Evolutionary conservation across 805 yeast genomes (phyloP).

Genomic region (Metschnikowia reukaufii): DNA sequence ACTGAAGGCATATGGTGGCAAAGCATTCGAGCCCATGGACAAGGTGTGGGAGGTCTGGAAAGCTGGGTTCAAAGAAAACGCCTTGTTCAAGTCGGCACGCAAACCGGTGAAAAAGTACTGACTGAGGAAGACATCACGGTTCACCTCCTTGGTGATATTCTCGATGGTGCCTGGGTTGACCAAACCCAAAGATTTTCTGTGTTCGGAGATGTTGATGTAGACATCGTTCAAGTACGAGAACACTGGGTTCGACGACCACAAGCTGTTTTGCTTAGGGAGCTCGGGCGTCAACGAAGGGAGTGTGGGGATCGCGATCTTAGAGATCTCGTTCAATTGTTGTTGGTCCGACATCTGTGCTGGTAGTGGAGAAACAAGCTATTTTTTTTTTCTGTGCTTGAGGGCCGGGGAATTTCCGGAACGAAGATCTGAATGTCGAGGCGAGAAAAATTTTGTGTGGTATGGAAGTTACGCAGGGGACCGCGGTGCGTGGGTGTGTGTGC

Average conservation of each 20-base stretch:
- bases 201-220: conserved; percentile 67
- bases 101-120: conserved; percentile 93
- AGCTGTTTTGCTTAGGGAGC: conserved; percentile 53
- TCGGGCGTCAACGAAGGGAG: conserved; percentile 57
- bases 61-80: conserved; percentile 85
- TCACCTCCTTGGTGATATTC: conserved; percentile 88
- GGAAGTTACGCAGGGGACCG: background rate
- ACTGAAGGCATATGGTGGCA: conserved; percentile 89
- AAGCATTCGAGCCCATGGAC: conserved; percentile 77
- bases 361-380: background rate
- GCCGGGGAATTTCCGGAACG: background rate
- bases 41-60: conserved; percentile 97
- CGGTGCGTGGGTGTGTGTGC: background rate
- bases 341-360: conserved; percentile 16
- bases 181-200: conserved; percentile 79
- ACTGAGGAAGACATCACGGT: conserved; percentile 86
- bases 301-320: conserved; percentile 56
- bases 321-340: conserved; percentile 47
- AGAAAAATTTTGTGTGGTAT: conserved; percentile 3
- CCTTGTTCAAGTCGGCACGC: conserved; percentile 94
- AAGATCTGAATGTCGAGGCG: conserved; percentile 1
- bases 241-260: conserved; percentile 83
- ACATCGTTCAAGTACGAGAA: conserved; percentile 77
- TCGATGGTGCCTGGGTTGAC: conserved; percentile 94
- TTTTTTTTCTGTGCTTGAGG: background rate